phyloP scores from a whole-genome alignment of 257 asterid genomes.

The Solanum paucissectum region DNA sequence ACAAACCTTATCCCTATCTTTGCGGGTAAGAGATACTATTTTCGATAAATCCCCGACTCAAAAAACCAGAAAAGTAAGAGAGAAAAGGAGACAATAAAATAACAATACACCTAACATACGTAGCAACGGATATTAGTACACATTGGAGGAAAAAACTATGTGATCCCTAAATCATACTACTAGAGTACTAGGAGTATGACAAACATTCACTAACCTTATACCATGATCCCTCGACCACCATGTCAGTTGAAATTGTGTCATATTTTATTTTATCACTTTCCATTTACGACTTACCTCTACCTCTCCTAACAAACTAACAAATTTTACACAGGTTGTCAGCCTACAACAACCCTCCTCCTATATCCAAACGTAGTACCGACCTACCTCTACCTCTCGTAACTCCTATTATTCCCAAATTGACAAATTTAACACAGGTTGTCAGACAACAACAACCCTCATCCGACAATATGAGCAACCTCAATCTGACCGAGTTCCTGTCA shows the following conservation, averaged over 20 bases:
- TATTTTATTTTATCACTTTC: neutral
- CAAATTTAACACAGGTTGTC: neutral
- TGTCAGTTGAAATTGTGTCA: neutral
- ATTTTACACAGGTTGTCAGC: neutral
- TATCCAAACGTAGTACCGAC: too few species aligned
- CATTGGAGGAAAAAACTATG: neutral
- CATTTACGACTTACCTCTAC: too few species aligned
- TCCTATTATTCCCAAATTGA: neutral
- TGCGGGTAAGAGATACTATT: neutral
- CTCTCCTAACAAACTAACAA: neutral
- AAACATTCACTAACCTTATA: neutral
- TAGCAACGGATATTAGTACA: neutral
- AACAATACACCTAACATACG: neutral
- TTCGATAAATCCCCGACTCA: too few species aligned
- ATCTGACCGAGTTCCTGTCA: neutral
- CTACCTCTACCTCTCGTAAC: neutral
- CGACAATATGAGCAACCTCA: neutral
- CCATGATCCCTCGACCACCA: neutral
- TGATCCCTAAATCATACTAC: neutral
- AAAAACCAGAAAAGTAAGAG: neutral
- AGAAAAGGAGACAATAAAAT: neutral
- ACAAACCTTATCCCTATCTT: too few species aligned
- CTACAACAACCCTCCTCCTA: neutral
- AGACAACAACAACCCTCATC: neutral
- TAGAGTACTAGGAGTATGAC: neutral